Evolutionary conservation across 805 yeast species (phyloP).

Genomic region (Monosporozyma yasuniensis): DNA sequence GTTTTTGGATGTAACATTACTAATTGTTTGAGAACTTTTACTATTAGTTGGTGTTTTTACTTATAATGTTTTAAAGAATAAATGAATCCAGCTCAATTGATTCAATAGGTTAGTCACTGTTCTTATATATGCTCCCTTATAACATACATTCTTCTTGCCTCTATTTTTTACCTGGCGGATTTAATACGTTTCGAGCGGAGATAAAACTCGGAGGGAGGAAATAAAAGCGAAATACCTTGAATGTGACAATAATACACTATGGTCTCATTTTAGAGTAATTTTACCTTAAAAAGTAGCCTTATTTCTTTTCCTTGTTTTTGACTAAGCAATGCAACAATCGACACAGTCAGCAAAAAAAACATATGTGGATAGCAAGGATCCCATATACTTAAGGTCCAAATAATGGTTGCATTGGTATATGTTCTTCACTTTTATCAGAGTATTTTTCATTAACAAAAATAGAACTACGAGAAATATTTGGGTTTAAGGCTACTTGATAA

Average conservation of each 20-base stretch:
- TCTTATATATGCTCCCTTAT: background rate
- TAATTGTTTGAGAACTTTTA: background rate
- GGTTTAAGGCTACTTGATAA: background rate
- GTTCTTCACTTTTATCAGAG: background rate
- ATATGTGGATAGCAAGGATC: background rate
- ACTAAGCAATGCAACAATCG: background rate
- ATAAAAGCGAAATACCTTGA: background rate
- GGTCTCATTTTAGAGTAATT: background rate
- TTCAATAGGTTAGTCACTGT: background rate
- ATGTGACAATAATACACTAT: background rate
- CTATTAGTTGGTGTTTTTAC: too few relatives aligned
- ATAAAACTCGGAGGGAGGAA: background rate
- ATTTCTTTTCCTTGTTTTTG: background rate
- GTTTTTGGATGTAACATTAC: slow-evolving; percentile 24
- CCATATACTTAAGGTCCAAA: background rate
- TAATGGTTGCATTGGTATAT: background rate
- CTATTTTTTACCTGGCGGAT: background rate
- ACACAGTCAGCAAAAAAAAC: background rate
- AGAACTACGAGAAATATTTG: background rate
- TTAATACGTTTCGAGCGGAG: background rate
- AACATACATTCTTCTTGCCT: background rate
- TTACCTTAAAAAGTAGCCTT: background rate
- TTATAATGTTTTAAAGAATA: background rate
- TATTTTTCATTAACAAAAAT: background rate
- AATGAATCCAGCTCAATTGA: background rate